Base-by-base conservation (phyloP, 163 green algal species). In the Scenedesmus sp. region DNA sequence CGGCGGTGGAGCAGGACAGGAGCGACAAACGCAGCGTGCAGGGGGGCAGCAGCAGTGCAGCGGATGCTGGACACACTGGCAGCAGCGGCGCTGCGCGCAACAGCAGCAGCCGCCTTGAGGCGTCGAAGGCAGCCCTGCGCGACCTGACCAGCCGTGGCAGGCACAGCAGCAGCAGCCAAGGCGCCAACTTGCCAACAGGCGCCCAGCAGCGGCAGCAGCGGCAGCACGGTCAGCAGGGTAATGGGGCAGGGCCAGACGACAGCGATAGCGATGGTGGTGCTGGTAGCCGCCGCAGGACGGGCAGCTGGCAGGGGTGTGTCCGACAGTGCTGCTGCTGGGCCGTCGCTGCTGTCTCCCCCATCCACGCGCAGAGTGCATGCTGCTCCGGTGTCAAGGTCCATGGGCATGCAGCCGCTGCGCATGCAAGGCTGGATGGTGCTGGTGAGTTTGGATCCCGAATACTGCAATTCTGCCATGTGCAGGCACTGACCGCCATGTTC, bases 281-380 rank as follows among this genome's bases (percentile, higher is more conserved):
- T 37, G 78, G 78, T 37, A 37, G 40, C 43, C 37, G 78, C 78
- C 78, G 78, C 42, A 51, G 20, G 24, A 51, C 22, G 22, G 35
- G 22, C 78, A 18, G 73, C 20, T 82, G 73, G 73, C 35, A 42
- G 13, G 73, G n/a, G n/a, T n/a, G 76, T 15, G 82, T 37, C 5
- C 35, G 35, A 24, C 3, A 20, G 35, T 44, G 40, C 43, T 18
- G 79, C 26, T 61, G 79, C 42, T 65, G n/a, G 46, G 7, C 24
- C 37, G 81, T 26, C 37, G 42, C 59, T 88, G 56, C 83, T 90
- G 72, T 85, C 85, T 5, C 85, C 85, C 33, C 85, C 85, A 20
- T 84, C 65, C 2, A 90, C 85, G 43, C 30, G 85, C 42, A 89
- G 70, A 43, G 83, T 81, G 35, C 72, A 70, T 86, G 81, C 20